Evolutionary conservation across 306 rosid species (phyloP).

Genomic region (Vicia villosa): DNA sequence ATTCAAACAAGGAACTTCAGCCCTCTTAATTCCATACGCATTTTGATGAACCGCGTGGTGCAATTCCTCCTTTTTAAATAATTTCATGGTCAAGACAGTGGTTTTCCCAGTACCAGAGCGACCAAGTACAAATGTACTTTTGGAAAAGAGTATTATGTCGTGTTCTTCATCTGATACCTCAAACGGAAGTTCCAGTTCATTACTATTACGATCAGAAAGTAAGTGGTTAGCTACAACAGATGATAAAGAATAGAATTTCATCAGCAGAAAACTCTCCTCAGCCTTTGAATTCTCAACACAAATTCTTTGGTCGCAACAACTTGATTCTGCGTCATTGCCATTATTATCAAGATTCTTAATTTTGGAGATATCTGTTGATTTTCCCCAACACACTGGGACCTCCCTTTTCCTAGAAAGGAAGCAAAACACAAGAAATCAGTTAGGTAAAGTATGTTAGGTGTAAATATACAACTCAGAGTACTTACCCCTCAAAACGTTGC

Average conservation of each 20-base stretch:
- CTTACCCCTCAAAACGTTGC: slow-evolving; percentile 58
- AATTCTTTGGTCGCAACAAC: slow-evolving; percentile 49
- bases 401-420: slow-evolving; percentile 48
- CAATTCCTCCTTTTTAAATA: slow-evolving; percentile 57
- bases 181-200: slow-evolving; percentile 72
- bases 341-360: slow-evolving; percentile 39
- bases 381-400: slow-evolving; percentile 60
- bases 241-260: slow-evolving; percentile 77
- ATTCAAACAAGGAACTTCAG: slow-evolving; percentile 33
- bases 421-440: background rate
- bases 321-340: slow-evolving; percentile 37
- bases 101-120: slow-evolving; percentile 92
- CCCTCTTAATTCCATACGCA: slow-evolving; percentile 8
- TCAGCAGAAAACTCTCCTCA: slow-evolving; percentile 69
- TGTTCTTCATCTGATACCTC: slow-evolving; percentile 70
- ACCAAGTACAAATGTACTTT: slow-evolving; percentile 70
- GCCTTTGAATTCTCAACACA: slow-evolving; percentile 78
- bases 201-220: slow-evolving; percentile 51
- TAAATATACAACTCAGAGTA: background rate
- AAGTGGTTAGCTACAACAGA: slow-evolving; percentile 56
- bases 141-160: slow-evolving; percentile 56
- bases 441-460: background rate
- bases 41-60: slow-evolving; percentile 44
- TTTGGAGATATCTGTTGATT: slow-evolving; percentile 41
- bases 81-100: slow-evolving; percentile 75